A percentile compares a stretch with the other conserved stretches of the same genome.
These are phyloP conservation scores for Cordyceps javanica DNA, from an alignment of 2,329 filamentous ascomycete species.

Conservation along the genomic window DNA sequence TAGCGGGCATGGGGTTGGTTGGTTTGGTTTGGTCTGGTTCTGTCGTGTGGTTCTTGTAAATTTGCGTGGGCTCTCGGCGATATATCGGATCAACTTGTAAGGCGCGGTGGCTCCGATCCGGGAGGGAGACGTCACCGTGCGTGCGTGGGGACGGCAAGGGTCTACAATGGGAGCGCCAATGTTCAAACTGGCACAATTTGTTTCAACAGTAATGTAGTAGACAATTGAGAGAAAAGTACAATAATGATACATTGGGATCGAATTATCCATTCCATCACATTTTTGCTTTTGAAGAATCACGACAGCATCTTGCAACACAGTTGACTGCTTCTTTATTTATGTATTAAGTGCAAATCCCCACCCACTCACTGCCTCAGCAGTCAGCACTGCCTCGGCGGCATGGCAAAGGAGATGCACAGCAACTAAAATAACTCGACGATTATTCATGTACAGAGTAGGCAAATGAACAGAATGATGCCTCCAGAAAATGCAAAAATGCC, in stretches of 20 bases:
- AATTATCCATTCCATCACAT: too few species aligned
- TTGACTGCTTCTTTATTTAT: not conserved
- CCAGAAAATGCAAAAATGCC: slow-evolving; percentile 7
- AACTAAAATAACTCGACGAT: not conserved
- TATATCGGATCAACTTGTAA: slow-evolving; percentile 11
- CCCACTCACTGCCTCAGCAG: too few species aligned
- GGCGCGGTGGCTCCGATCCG: not conserved
- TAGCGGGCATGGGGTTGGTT: not conserved
- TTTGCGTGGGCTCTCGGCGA: slow-evolving; percentile 11
- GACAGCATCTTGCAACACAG: not conserved
- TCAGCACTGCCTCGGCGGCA: not conserved
- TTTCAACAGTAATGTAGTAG: too few species aligned
- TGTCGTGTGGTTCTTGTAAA: slow-evolving; percentile 9
- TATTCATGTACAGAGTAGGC: not conserved
- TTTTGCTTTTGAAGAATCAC: too few species aligned
- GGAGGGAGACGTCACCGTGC: not conserved
- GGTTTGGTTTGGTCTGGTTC: not conserved
- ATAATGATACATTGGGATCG: too few species aligned
- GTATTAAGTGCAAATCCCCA: not conserved
- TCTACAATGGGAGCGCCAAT: not conserved
- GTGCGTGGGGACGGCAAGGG: not conserved
- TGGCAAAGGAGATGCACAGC: not conserved
- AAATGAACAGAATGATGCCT: not conserved
- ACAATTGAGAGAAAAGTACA: too few species aligned
- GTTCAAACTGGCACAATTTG: too few species aligned